Evolutionary conservation across 306 rosid species (phyloP), one percentile per base, ranked within the genome.

Genomic region (Fragaria ananassa): DNA sequence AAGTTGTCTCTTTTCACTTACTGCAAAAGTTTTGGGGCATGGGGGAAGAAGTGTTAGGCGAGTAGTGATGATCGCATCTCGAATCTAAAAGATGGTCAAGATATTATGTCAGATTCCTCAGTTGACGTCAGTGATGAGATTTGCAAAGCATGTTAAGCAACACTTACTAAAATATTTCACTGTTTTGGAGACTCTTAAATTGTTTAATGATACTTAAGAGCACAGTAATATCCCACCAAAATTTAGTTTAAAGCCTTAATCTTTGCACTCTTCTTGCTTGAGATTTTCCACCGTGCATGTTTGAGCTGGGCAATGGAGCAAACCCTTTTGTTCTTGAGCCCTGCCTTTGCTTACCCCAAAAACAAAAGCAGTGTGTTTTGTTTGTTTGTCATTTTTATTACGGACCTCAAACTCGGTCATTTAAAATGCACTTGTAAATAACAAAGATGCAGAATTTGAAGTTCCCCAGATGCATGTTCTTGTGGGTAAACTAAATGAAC

Each of bases 321-420:
- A 7, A 18, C 71, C 4, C 35, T 57, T 45, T 60, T 6, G 70
- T 50, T 21, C 66, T 60, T 71, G 35, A 41, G 53, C 49, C 68
- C 54, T 66, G 76, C 39, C 27, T 78, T 21, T 65, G 4, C 17
- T 10, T 25, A 53, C 67, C 66, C 68, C 17, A 18, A 17, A 6
- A 41, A 41, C 10, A 34, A 13, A 34, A 5, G 66, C 39, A 60
- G n/a, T 15, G 68, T 60, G 44, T 41, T 29, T 61, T 13, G 37
- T 61, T 14, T 25, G 51, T 79, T 78, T 64, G 81, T 82, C 82
- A 70, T 78, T 64, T 74, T 74, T 68, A 76, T 86, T 50, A 72
- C 69, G 74, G 72, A 66, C 72, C 77, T 35, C 45, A 78, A 63
- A 62, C 57, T 31, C 23, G 37, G 63, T 70, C 19, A 39, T 68